Conservation (phyloP, 495 filamentous ascomycete genomes). For the Cercophora newfieldiana region DNA sequence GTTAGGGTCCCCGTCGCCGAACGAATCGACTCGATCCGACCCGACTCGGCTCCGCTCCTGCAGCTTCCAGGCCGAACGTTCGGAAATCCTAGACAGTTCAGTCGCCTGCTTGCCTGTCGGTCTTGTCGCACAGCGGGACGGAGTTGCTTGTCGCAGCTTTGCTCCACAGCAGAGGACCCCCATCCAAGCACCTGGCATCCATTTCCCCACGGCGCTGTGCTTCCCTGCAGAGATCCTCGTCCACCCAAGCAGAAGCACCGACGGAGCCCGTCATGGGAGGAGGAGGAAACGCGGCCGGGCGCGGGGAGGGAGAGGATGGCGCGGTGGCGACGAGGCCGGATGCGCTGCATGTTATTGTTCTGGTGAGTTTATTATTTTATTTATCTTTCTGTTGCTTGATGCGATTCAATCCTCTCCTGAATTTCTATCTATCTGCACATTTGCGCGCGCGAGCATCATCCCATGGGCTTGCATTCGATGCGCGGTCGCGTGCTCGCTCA, state of each 20-base stretch:
- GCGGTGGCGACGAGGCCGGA: background rate
- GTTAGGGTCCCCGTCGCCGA: no score
- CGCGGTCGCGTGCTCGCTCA: background rate
- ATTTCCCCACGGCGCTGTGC: background rate
- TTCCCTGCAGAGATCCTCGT: background rate
- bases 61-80: background rate
- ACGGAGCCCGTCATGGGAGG: background rate
- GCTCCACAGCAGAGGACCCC: background rate
- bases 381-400: constrained; percentile 8
- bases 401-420: background rate
- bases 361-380: constrained; percentile 57
- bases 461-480: background rate
- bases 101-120: no score
- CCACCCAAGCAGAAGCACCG: background rate
- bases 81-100: background rate
- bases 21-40: no score
- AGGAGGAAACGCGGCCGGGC: constrained; percentile 20
- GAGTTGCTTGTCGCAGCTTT: background rate
- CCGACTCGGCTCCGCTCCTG: background rate
- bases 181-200: background rate
- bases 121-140: background rate
- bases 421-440: no score
- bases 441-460: background rate
- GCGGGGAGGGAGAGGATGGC: background rate
- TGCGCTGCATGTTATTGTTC: constrained; percentile 71